A percentile compares a stretch with the other conserved stretches of the same genome.
Conservation (phyloP, 306 rosid species). For the Vachellia pachyceras region DNA sequence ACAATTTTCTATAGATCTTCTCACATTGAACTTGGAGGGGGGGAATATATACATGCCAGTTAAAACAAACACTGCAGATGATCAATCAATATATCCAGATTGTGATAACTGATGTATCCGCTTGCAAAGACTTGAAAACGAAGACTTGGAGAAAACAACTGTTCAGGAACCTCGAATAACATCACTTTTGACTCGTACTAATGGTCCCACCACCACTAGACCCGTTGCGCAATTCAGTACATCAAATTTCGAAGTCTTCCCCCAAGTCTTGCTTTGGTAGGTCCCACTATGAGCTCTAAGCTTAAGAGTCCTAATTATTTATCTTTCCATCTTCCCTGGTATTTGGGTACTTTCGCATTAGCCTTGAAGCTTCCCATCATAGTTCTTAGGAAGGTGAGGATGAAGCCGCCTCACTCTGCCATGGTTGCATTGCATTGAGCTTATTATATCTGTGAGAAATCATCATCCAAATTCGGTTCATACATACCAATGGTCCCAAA, state of each 20-base stretch:
- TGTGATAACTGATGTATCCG: neutral
- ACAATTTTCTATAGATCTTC: neutral
- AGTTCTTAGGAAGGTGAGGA: conserved; percentile 59
- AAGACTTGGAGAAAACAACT: conserved; percentile 28
- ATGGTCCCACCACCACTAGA: conserved; percentile 41
- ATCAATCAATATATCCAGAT: neutral
- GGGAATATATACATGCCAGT: neutral
- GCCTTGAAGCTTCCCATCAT: conserved; percentile 68
- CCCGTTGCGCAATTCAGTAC: neutral
- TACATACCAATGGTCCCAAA: conserved; percentile 3
- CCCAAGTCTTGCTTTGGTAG: conserved; percentile 52
- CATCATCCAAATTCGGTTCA: conserved; percentile 23
- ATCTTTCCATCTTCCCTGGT: neutral
- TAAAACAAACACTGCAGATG: neutral
- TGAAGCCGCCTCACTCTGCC: conserved; percentile 57
- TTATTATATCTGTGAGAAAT: conserved; percentile 38
- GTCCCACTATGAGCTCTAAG: conserved; percentile 43
- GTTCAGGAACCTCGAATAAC: neutral
- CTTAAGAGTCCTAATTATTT: neutral
- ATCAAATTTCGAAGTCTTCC: conserved; percentile 45
- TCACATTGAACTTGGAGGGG: neutral
- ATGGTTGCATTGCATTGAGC: neutral
- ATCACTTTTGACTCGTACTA: conserved; percentile 43
- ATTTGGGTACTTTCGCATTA: conserved; percentile 43
- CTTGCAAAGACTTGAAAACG: conserved; percentile 16